Evolutionary conservation across 495 filamentous ascomycete genomes (phyloP).

Genomic region (Neurospora sp.): DNA sequence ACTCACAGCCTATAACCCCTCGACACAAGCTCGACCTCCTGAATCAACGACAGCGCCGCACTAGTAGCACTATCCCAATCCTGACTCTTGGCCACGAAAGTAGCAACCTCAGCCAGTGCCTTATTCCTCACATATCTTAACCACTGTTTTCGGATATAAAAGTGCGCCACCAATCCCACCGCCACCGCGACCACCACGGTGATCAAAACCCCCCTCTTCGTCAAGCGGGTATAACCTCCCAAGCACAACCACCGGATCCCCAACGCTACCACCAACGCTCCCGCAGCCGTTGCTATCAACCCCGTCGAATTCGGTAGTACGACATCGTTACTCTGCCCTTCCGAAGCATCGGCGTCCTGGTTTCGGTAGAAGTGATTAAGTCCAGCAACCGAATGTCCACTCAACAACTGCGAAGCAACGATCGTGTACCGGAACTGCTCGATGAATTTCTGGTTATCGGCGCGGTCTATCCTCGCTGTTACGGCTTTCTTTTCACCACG

Average conservation of each 20-base stretch:
- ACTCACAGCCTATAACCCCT: slow-evolving; percentile 84
- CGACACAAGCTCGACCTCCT: slow-evolving; percentile 93
- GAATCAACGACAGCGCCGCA: slow-evolving; percentile 75
- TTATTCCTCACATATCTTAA: slow-evolving; percentile 71
- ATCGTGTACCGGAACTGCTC: slow-evolving; percentile 96
- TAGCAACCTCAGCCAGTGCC: slow-evolving; percentile 61
- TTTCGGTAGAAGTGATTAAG: slow-evolving; percentile 9
- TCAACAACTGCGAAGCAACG: slow-evolving; percentile 84
- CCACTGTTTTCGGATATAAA: slow-evolving; percentile 72
- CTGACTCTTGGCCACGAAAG: slow-evolving; percentile 66
- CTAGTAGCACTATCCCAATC: slow-evolving; percentile 73
- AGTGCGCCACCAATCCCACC: slow-evolving; percentile 50
- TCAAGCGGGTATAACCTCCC: slow-evolving; percentile 33
- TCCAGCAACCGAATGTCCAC: slow-evolving; percentile 43
- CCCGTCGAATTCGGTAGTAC: slow-evolving; percentile 28
- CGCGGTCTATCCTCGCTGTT: slow-evolving; percentile 67
- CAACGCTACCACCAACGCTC: slow-evolving; percentile 63
- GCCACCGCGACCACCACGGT: slow-evolving; percentile 47
- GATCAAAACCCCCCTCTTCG: slow-evolving; percentile 32
- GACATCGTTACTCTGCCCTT: neutral
- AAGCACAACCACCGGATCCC: slow-evolving; percentile 57
- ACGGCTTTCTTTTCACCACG: slow-evolving; percentile 33
- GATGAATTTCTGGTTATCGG: slow-evolving; percentile 78
- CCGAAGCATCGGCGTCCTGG: neutral
- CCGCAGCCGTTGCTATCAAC: slow-evolving; percentile 34